Percentiles rank a stretch among this genome's conserved stretches.
Conservation (phyloP, 225 moss, liverwort and hornwort species). For the Sphagnum tenellum region DNA sequence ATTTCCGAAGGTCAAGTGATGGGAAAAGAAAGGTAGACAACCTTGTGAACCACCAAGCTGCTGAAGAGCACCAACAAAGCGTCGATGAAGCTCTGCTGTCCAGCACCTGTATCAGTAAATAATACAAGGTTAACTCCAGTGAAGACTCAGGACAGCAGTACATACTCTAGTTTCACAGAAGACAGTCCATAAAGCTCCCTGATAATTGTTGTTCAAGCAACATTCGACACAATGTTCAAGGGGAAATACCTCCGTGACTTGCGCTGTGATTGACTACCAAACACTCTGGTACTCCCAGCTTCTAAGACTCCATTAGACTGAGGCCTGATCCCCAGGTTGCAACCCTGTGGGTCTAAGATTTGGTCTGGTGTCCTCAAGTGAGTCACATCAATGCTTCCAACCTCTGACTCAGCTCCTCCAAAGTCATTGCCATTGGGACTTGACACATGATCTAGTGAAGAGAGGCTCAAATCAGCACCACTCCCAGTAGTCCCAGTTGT, state of each 20-base stretch:
- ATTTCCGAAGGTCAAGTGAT: background rate
- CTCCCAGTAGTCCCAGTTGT: constrained; percentile 14
- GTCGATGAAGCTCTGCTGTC: constrained; percentile 54
- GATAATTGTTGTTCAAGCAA: too few relatives aligned
- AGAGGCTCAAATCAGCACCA: constrained; percentile 31
- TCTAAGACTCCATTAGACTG: background rate
- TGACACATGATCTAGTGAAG: constrained; percentile 16
- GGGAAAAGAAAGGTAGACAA: constrained; percentile 5
- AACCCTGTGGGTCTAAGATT: constrained; percentile 9
- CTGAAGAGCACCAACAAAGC: constrained; percentile 48
- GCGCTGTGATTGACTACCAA: constrained; percentile 19
- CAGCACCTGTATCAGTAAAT: constrained; percentile 40
- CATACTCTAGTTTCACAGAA: too few relatives aligned
- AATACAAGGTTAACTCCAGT: background rate
- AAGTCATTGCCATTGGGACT: constrained; percentile 7
- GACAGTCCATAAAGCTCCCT: too few relatives aligned
- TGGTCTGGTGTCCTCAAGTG: constrained; percentile 3
- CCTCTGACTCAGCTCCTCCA: constrained; percentile 18
- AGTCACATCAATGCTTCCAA: constrained; percentile 22
- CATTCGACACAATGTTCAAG: too few relatives aligned
- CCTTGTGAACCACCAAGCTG: constrained; percentile 76
- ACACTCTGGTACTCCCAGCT: background rate
- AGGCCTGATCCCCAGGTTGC: background rate
- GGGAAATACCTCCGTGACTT: constrained; percentile 33
- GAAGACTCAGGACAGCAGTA: background rate